Evolutionary conservation across 495 filamentous ascomycete species (phyloP), one percentile per base, ranked within the genome.

Genomic region (Xylaria longipes): DNA sequence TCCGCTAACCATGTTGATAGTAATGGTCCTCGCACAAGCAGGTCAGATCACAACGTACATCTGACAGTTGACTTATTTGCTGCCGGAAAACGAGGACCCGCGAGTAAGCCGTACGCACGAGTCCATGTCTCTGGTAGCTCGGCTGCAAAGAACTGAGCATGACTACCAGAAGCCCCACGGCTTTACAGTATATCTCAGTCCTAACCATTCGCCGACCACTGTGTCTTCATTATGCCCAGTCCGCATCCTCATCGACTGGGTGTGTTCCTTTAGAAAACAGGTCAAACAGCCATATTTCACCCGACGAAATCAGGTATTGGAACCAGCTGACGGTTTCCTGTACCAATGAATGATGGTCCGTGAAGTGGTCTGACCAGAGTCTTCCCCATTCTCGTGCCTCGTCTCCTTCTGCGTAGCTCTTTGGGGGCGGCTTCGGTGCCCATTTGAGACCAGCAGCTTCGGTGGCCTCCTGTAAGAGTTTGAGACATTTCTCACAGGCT

Each of bases 391-490:
- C 68, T 41, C 68, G 56, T 17, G 41, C 56, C 57, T 69, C 37
- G n/a, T 62, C 22, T 15, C 68, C 68, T 37, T 60, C 68, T 0
- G 31, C 43, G 5, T 50, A 69, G n/a, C 68, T 69, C 2, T 45
- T 46, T 14, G 68, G 68, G 6, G 68, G 57, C 6, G 68, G 12
- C 31, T 69, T 62, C 22, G 68, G 68, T 27, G 29, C 45, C 68
- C 68, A 69, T 14, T 70, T 67, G 0, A 78, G 58, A 5, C 74
- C 74, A 14, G 74, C 74, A 22, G 72, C 74, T n/a, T 76, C 74
- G 41, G 73, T 79, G 12, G 68, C 68, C 39, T 45, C 5, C n/a
- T 29, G 20, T 29, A 69, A 41, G 39, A 69, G 56, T 5, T 9
- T 6, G 27, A 62, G 12, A 22, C 68, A 69, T 35, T 52, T 35